Percentiles rank a stretch among this genome's conserved stretches.
phyloP scores from a whole-genome alignment of 768 basidiomycete species.

The Gelatoporia subvermispora region DNA sequence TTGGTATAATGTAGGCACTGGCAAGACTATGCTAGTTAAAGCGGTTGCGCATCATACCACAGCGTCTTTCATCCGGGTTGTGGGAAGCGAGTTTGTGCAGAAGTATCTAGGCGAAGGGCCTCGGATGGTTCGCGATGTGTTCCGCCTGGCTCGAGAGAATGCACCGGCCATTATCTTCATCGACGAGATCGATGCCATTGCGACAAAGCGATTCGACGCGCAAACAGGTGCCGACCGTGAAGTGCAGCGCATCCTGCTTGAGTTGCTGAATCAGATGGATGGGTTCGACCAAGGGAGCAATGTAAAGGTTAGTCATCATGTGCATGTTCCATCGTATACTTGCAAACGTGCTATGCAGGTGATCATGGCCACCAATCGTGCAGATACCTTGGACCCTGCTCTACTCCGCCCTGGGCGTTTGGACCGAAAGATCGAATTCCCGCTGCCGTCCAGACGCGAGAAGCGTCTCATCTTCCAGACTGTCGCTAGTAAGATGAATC shows the following conservation, averaged over 20 bases:
- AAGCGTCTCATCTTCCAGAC: conserved; percentile 98
- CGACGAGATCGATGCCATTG: conserved; percentile 97
- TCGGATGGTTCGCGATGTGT: conserved; percentile 99
- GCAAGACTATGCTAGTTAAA: conserved; percentile 98
- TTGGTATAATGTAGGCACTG: too few species aligned
- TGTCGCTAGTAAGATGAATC: conserved; percentile 94
- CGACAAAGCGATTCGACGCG: conserved; percentile 98
- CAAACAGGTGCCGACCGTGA: conserved; percentile 99
- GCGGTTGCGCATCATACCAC: conserved; percentile 99
- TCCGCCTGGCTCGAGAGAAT: conserved; percentile 95
- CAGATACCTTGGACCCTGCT: conserved; percentile 96
- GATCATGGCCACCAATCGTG: conserved; percentile 99
- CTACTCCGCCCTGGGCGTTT: conserved; percentile 95
- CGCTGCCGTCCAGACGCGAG: conserved; percentile 88
- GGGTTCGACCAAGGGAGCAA: conserved; percentile 99
- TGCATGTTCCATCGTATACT: background rate
- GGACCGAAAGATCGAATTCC: conserved; percentile 99
- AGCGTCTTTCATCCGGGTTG: conserved; percentile 95
- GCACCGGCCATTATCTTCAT: conserved; percentile 98
- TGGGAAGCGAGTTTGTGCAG: conserved; percentile 98
- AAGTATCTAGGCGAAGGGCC: conserved; percentile 99
- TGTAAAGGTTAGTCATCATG: conserved; percentile 68
- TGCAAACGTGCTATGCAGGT: conserved; percentile 49
- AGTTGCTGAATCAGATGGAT: conserved; percentile 98
- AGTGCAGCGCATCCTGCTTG: conserved; percentile 96